A percentile compares a stretch with the other conserved stretches of the same genome.
phyloP scores from a whole-genome alignment of 192 early-diverging fungal species.

The Podila epigama region DNA sequence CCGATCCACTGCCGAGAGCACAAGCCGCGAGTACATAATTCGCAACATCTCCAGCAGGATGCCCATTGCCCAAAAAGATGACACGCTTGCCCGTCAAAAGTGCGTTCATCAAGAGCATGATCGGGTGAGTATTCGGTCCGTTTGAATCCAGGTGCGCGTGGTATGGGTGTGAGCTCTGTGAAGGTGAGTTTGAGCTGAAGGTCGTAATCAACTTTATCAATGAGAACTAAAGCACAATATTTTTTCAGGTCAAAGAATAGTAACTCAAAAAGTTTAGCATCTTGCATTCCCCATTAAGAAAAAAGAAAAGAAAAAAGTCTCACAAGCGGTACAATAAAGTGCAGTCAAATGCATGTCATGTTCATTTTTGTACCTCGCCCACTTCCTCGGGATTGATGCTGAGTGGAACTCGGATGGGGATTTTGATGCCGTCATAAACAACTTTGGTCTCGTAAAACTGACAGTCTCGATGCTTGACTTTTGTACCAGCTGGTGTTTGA shows the following conservation, averaged over 20 bases:
- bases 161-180: conserved; percentile 58
- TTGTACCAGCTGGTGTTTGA: conserved; percentile 9
- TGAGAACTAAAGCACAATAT: conserved; percentile 71
- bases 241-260: too few species aligned
- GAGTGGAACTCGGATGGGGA: conserved; percentile 88
- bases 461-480: conserved; percentile 78
- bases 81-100: conserved; percentile 92
- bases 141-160: conserved; percentile 91
- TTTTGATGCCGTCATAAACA: conserved; percentile 82
- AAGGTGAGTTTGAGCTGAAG: conserved; percentile 64
- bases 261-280: too few species aligned
- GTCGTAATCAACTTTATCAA: conserved; percentile 82
- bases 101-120: conserved; percentile 89
- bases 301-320: too few species aligned
- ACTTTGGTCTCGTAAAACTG: conserved; percentile 88
- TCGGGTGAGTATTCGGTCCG: conserved; percentile 85
- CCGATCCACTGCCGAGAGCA: conserved; percentile 90
- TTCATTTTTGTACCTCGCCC: conserved; percentile 71
- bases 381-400: conserved; percentile 89
- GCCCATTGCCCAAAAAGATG: conserved; percentile 89
- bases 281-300: too few species aligned
- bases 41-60: conserved; percentile 90
- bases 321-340: too few species aligned
- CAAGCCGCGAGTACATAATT: conserved; percentile 92
- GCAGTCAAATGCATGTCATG: neutral